These are phyloP conservation scores for Talaromyces adpressus DNA, from an alignment of 495 filamentous ascomycete genomes.

Conservation along the genomic window DNA sequence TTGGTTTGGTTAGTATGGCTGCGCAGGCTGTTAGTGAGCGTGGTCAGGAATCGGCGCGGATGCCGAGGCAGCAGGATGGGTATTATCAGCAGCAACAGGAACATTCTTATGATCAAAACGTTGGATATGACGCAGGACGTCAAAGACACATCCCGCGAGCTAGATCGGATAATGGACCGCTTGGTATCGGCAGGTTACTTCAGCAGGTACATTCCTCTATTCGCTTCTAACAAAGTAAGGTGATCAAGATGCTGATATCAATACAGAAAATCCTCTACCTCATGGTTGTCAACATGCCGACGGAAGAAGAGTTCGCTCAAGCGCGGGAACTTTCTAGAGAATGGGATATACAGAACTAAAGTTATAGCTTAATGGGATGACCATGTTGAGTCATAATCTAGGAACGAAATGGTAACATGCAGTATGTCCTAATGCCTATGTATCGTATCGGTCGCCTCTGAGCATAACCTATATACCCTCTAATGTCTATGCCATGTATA, in stretches of 20 bases:
- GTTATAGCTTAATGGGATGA: neutral
- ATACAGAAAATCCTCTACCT: slow-evolving; percentile 42
- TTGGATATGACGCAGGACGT: neutral
- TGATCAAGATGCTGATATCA: neutral
- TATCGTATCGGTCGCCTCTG: neutral
- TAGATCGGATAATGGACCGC: neutral
- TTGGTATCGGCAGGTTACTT: neutral
- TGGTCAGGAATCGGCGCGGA: neutral
- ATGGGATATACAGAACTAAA: neutral
- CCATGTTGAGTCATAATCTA: neutral
- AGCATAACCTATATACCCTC: neutral
- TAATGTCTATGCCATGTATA: no score
- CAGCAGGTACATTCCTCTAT: neutral
- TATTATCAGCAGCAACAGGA: neutral
- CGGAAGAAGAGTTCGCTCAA: slow-evolving; percentile 34
- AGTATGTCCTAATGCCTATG: neutral
- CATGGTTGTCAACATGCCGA: slow-evolving; percentile 47
- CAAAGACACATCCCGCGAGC: neutral
- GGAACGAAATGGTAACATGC: neutral
- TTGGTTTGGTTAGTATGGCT: slow-evolving; percentile 1
- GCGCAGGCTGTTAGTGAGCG: slow-evolving; percentile 1
- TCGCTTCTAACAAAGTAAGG: no score
- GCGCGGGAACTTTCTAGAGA: slow-evolving; percentile 11
- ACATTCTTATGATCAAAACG: neutral
- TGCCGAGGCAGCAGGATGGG: neutral